These are phyloP conservation scores for Trypanosoma rangeli DNA, from an alignment of 208 protist genomes.

Conservation along the genomic window DNA sequence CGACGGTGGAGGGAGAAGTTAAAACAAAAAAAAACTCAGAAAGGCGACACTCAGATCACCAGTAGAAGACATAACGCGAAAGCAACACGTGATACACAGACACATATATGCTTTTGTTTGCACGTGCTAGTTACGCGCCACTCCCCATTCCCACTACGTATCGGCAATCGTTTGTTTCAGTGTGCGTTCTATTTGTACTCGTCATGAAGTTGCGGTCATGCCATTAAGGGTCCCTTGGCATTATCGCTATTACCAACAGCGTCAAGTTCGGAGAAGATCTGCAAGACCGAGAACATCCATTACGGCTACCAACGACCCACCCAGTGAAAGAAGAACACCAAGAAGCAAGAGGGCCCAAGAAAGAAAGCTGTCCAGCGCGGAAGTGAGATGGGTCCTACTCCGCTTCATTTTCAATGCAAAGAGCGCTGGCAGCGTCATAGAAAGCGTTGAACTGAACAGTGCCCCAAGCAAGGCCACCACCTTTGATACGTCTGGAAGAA, in stretches of 20 bases:
- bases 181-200: no score
- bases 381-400: constrained; percentile 58
- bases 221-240: no score
- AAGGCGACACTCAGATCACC: no score
- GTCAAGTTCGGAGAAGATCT: not conserved
- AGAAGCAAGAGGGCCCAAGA: constrained; percentile 45
- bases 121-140: no score
- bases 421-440: constrained; percentile 75
- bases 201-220: no score
- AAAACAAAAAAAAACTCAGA: no score
- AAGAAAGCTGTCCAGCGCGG: constrained; percentile 40
- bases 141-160: no score
- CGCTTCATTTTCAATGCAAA: constrained; percentile 71
- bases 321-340: constrained; percentile 51
- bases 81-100: no score
- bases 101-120: no score
- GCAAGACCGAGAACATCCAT: not conserved
- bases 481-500: constrained; percentile 64
- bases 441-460: constrained; percentile 74
- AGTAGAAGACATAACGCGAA: no score
- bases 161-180: no score
- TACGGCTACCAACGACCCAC: constrained; percentile 50
- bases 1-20: no score
- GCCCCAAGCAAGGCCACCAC: constrained; percentile 67
- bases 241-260: not conserved